These are phyloP conservation scores for Rhododendron griersonianum DNA, from an alignment of 148 eudicot species.

Conservation along the genomic window DNA sequence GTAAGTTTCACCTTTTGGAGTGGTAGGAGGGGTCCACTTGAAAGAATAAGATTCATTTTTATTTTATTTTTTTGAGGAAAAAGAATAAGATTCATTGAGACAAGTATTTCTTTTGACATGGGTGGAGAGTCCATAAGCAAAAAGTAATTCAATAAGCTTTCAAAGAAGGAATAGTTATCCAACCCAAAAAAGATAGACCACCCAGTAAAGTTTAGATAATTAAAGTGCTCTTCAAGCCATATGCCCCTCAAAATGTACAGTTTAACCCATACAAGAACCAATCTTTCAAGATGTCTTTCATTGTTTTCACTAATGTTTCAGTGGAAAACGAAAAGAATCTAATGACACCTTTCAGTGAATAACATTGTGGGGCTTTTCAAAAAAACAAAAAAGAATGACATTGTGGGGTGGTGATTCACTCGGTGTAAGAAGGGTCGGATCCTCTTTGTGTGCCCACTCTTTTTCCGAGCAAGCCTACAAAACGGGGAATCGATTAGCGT, in stretches of 20 bases:
- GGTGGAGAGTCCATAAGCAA: slow-evolving; percentile 27
- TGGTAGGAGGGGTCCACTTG: slow-evolving; percentile 6
- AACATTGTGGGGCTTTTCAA: not conserved
- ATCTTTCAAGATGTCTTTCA: slow-evolving; percentile 10
- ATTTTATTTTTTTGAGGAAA: not conserved
- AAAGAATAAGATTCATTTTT: slow-evolving; percentile 16
- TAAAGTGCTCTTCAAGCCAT: slow-evolving; percentile 5
- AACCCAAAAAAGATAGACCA: slow-evolving; percentile 4
- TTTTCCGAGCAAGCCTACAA: not conserved
- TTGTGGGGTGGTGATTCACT: not conserved
- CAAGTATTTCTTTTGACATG: slow-evolving; percentile 24
- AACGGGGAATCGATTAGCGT: not conserved
- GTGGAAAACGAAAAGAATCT: slow-evolving; percentile 1
- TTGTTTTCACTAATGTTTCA: slow-evolving; percentile 18
- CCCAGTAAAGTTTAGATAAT: slow-evolving; percentile 5
- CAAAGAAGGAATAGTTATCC: slow-evolving; percentile 13
- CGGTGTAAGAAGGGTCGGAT: not conserved
- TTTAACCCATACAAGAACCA: slow-evolving; percentile 3
- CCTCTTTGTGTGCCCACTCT: not conserved
- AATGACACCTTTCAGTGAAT: not conserved
- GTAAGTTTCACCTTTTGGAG: not conserved
- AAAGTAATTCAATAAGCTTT: not conserved
- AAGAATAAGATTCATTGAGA: slow-evolving; percentile 17
- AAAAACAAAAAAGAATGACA: no score
- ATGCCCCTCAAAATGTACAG: slow-evolving; percentile 7